These are phyloP conservation scores for Trichoderma sp. DNA, from an alignment of 2,329 filamentous ascomycete species.

Conservation along the genomic window DNA sequence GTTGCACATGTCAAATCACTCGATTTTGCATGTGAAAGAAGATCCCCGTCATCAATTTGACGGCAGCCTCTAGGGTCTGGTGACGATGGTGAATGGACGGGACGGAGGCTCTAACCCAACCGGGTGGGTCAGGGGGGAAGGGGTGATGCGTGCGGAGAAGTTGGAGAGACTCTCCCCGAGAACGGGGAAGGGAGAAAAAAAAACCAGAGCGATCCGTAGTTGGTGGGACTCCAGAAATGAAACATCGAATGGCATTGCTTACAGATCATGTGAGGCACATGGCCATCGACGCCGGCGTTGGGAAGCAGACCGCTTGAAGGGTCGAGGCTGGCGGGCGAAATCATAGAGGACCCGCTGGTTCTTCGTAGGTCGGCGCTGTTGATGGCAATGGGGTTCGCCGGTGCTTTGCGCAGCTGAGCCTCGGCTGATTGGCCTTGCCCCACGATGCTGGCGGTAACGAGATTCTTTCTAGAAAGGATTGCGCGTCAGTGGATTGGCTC, in stretches of 20 bases:
- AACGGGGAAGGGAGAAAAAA: slow-evolving; percentile 5
- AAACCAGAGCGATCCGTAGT: neutral
- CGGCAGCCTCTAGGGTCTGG: neutral
- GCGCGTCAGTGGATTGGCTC: slow-evolving; percentile 10
- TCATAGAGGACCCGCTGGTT: slow-evolving; percentile 36
- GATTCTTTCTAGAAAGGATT: slow-evolving; percentile 41
- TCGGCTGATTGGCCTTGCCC: slow-evolving; percentile 41
- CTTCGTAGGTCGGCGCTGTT: slow-evolving; percentile 39
- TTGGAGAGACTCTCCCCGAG: slow-evolving; percentile 24
- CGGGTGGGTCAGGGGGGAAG: slow-evolving; percentile 12
- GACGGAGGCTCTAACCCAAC: neutral
- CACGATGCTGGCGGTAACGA: slow-evolving; percentile 39
- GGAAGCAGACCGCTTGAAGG: slow-evolving; percentile 22
- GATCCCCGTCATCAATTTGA: neutral
- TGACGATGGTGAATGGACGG: slow-evolving; percentile 11
- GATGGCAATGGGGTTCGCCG: slow-evolving; percentile 30
- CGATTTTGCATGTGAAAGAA: slow-evolving; percentile 21
- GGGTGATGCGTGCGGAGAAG: slow-evolving; percentile 28
- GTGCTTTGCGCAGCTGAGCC: slow-evolving; percentile 43
- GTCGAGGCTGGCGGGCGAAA: slow-evolving; percentile 34
- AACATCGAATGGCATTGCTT: slow-evolving; percentile 32
- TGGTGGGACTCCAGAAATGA: slow-evolving; percentile 15
- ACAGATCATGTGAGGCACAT: slow-evolving; percentile 49
- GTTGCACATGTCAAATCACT: slow-evolving; percentile 12
- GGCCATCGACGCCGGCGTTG: slow-evolving; percentile 38